Base-by-base conservation (phyloP, 2,329 filamentous ascomycete genomes). In the Westerdykella ornata region DNA sequence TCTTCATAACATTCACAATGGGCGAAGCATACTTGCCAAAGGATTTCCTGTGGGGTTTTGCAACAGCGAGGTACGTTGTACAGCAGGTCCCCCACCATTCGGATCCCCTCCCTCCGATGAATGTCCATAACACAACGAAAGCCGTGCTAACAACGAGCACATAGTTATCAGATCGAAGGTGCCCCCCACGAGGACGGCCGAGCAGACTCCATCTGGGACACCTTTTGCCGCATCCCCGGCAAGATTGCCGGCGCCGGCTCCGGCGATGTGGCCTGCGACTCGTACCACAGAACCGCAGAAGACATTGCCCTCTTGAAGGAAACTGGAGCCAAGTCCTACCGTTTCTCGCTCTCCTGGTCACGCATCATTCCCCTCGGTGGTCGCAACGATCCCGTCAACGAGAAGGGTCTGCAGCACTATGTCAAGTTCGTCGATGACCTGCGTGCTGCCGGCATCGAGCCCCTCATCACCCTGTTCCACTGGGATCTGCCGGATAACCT, bases 91-190 rank as follows among this genome's bases (percentile, higher is more conserved):
- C 45, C 48, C 44, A 48, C 46, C 46, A 39, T 38, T 8, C 36
- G 20, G 16, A 13, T n/a, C n/a, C 13, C 30, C 4, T 6, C 30
- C n/a, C 30, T 29, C n/a, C 8, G 26, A 8, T 8, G n/a, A n/a
- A n/a, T n/a, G n/a, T 39, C 33, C 32, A 35, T 39, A 22, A 34
- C 43, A 35, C 40, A 45, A 58, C 60, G 44, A 62, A 39, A 8
- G 4, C 30, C 7, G 4, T 6, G 30, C 30, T 33, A 17, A 33
- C 3, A 33, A 32, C 46, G 42, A 34, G 44, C 37, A n/a, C 35
- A 30, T 60, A 92, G 87, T 62, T 94, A 92, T 72, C 87, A 94
- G 65, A 85, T 94, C 54, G 88, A 94, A 72, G 88, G 88, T 43
- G 81, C 80, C 36, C 72, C 76, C 30, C 72, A 83, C 36, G 77